Evolutionary conservation across 805 yeast species (phyloP), one percentile per base, ranked within the genome.

Genomic region (Saturnispora silvae): DNA sequence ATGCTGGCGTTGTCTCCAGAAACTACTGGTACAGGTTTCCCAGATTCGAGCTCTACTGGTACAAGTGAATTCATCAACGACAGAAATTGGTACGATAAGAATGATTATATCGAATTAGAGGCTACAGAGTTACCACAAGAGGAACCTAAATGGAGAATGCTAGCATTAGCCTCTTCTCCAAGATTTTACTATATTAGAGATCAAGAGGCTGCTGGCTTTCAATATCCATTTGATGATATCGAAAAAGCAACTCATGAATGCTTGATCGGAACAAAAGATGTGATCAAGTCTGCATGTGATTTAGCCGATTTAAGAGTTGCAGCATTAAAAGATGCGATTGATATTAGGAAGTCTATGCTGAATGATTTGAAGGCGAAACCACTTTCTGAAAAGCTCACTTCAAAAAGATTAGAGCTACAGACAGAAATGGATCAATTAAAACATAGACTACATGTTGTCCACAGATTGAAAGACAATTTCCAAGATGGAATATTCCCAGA

Each of bases 31-130:
- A 33, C 51, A 5, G 38, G 42, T 3, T 41, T 46, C 11, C 38
- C 45, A 20, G 52, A 50, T 15, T 34, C 45, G 11, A 35, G 49
- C 1, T 46, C 53, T 1, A 41, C 46, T 3, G 20, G 33, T 4
- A 35, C 31, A 17, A 44, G 45, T 24, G 50, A 43, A 3, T 50
- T 45, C 2, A 22, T 31, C 3, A 33, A 40, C 24, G 52, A 47
- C 29, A 31, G 42, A 19, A 42, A 38, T 3, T 86, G 96, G 96
- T 63, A 73, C 33, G 94, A 85, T 49, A 57, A 64, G 17, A 80
- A 81, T 40, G 96, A 86, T 52, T 86, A 72, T 47, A 61, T 72
- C 9, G 96, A 86, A 47, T 51, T 85, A 30, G 82, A 80, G 41
- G 60, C 66, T 34, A 66, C 70, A 4, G 46, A 63, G 1, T 53